Base-by-base conservation (phyloP, 1,284 basidiomycete species). In the Apiotrichum montevideense region DNA sequence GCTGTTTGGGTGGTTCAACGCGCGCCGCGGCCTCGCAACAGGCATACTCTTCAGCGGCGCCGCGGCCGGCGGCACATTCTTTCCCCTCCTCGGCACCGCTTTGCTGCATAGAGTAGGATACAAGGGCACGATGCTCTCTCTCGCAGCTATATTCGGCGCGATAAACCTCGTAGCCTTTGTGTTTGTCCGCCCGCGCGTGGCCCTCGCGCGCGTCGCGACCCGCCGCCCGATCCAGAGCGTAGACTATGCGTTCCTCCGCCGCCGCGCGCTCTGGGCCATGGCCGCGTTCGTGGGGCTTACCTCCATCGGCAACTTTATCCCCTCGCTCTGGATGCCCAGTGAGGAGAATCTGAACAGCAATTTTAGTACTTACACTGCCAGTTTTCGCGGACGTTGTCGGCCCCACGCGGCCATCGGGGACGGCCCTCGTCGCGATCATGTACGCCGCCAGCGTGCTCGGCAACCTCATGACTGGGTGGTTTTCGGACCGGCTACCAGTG, bases 41-140 rank as follows among this genome's bases (percentile, higher is more conserved):
- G 75, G 71, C 1, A 70, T 75, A 49, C 68, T 76, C 65, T 76
- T 68, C 62, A 65, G 68, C 9, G 74, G 75, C 14, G 71, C 73
- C 3, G 75, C 74, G 3, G 54, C 66, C 2, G 73, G 73, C 7
- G 76, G 75, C 21, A 66, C 66, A 6, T 58, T 73, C 41, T 75
- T 74, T 55, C 75, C 74, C 2, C 68, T 74, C 51, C 46, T 78
- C 29, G 67, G 76, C n/a, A 55, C 59, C 41, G 66, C 62, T 5
- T 65, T 77, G 0, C 62, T 78, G 11, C 42, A 54, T 6, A 33
- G 54, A 11, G 70, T 74, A 48, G 74, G 75, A 3, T 75, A 75
- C 67, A 70, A 69, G 45, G 63, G 66, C 11, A 70, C 73, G 1
- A 73, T 77, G 68, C 62, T 72, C 14, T 54, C 66, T 7, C 55